Evolutionary conservation across 495 filamentous ascomycete species (phyloP).

Genomic region (Neurospora sp.): DNA sequence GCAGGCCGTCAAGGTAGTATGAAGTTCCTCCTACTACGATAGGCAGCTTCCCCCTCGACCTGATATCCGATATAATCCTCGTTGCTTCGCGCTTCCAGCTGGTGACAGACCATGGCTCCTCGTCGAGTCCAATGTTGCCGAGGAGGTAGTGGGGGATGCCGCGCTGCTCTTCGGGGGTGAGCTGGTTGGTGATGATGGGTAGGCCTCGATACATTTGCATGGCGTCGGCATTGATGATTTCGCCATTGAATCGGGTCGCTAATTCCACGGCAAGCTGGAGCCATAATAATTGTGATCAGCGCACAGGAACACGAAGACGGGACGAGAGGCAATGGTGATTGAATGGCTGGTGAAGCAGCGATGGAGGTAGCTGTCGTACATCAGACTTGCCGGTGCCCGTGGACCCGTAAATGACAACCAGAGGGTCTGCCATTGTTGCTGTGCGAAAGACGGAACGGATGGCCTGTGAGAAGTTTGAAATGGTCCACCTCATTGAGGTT

Average conservation of each 20-base stretch:
- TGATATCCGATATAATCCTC: conserved; percentile 66
- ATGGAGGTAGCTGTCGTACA: conserved; percentile 38
- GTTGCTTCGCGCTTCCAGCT: conserved; percentile 61
- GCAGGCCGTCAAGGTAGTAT: conserved; percentile 82
- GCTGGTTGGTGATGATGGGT: conserved; percentile 93
- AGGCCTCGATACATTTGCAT: conserved; percentile 96
- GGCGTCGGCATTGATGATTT: conserved; percentile 97
- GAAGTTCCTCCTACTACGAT: conserved; percentile 91
- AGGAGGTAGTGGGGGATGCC: conserved; percentile 86
- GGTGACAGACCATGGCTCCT: conserved; percentile 73
- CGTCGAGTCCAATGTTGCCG: conserved; percentile 58
- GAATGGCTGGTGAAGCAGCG: not conserved
- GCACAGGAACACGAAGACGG: not conserved
- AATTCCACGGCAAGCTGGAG: conserved; percentile 83
- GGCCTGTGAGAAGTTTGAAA: not conserved
- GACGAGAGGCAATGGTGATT: not conserved
- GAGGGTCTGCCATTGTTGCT: conserved; percentile 34
- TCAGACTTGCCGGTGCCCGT: conserved; percentile 99
- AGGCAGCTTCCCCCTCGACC: conserved; percentile 63
- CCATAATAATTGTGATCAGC: not conserved
- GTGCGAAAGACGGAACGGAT: not conserved
- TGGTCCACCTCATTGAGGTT: not conserved
- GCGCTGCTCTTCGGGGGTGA: conserved; percentile 60
- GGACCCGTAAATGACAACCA: conserved; percentile 80
- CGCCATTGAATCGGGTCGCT: conserved; percentile 74